A percentile compares a stretch with the other conserved stretches of the same genome.
These are phyloP conservation scores for Zasmidium cellare DNA, from an alignment of 2,329 filamentous ascomycete species.

Conservation along the genomic window DNA sequence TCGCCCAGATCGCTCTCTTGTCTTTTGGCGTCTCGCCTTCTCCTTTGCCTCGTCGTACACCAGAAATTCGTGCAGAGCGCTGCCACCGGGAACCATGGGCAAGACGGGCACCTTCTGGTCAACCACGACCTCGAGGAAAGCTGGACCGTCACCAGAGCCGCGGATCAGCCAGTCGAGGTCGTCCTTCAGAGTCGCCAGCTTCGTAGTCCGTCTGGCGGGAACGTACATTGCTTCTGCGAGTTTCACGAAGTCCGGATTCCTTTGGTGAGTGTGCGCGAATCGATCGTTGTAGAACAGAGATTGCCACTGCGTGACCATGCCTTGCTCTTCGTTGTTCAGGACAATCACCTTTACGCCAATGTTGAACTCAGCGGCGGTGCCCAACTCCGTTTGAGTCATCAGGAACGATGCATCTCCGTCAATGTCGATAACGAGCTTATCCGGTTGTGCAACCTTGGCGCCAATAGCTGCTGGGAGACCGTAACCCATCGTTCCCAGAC, in stretches of 20 bases:
- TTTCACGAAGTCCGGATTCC: conserved; percentile 95
- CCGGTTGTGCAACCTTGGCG: conserved; percentile 80
- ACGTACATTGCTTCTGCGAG: conserved; percentile 89
- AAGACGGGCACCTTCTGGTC: conserved; percentile 91
- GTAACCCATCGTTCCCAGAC: conserved; percentile 93
- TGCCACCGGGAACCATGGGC: conserved; percentile 92
- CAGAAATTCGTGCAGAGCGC: conserved; percentile 87
- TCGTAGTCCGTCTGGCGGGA: conserved; percentile 68
- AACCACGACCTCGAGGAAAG: conserved; percentile 85
- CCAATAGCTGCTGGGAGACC: conserved; percentile 94
- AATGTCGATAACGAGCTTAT: conserved; percentile 89
- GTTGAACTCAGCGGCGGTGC: conserved; percentile 90
- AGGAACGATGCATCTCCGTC: conserved; percentile 98
- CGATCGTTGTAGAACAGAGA: conserved; percentile 95
- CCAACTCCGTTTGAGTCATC: conserved; percentile 96
- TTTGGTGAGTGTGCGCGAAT: conserved; percentile 88
- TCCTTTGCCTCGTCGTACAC: conserved; percentile 71
- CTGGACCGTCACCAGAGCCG: conserved; percentile 73
- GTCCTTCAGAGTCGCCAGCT: conserved; percentile 74
- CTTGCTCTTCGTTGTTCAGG: conserved; percentile 96
- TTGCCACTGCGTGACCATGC: conserved; percentile 99
- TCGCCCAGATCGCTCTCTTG: conserved; percentile 39
- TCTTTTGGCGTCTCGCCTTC: conserved; percentile 39
- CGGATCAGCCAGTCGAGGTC: conserved; percentile 86
- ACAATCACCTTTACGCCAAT: conserved; percentile 95